Evolutionary conservation across 1,139 yeast genomes (phyloP).

Genomic region (Diutina scorzettiae): DNA sequence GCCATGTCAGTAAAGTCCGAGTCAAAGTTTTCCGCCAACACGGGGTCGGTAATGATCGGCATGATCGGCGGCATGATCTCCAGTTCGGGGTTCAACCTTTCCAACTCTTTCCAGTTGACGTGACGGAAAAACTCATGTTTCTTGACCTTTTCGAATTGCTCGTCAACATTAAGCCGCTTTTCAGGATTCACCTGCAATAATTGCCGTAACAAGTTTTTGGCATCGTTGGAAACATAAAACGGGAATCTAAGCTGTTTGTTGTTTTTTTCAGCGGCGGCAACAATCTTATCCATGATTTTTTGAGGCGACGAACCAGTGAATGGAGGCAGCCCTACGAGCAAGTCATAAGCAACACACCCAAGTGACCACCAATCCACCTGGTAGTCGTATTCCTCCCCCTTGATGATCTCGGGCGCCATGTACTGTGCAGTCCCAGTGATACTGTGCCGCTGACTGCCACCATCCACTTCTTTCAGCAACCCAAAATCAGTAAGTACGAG

Average conservation of each 20-base stretch:
- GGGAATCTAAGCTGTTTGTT: slow-evolving; percentile 71
- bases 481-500: slow-evolving; percentile 89
- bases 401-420: slow-evolving; percentile 91
- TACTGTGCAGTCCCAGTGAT: slow-evolving; percentile 92
- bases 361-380: slow-evolving; percentile 97
- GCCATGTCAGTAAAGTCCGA: slow-evolving; percentile 75
- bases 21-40: slow-evolving; percentile 86
- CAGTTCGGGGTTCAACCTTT: slow-evolving; percentile 16
- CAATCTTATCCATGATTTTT: slow-evolving; percentile 68
- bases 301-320: slow-evolving; percentile 84
- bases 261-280: slow-evolving; percentile 16
- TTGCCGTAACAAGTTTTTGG: slow-evolving; percentile 69
- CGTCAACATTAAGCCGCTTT: slow-evolving; percentile 64
- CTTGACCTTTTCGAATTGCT: slow-evolving; percentile 39
- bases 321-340: slow-evolving; percentile 89
- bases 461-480: slow-evolving; percentile 51
- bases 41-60: slow-evolving; percentile 78
- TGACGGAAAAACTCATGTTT: slow-evolving; percentile 71
- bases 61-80: slow-evolving; percentile 57
- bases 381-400: slow-evolving; percentile 76
- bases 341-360: slow-evolving; percentile 81
- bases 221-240: slow-evolving; percentile 69
- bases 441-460: slow-evolving; percentile 35
- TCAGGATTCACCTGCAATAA: slow-evolving; percentile 63
- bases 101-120: slow-evolving; percentile 63